A percentile compares a stretch with the other conserved stretches of the same genome.
These are phyloP conservation scores for Eucommia ulmoides DNA, from an alignment of 257 asterid genomes.

Conservation along the genomic window DNA sequence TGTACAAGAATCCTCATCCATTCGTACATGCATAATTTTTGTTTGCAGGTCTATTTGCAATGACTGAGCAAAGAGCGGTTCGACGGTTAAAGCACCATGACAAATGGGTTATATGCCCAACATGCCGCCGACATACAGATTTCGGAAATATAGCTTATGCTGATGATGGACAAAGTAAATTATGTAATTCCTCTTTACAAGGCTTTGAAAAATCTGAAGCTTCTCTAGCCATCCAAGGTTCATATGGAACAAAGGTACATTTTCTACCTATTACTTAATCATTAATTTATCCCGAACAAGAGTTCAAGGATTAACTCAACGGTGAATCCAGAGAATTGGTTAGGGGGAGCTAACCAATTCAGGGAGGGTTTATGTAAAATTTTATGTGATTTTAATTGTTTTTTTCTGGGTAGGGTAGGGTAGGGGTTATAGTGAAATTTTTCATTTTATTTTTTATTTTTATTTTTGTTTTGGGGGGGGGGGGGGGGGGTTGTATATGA, in stretches of 20 bases:
- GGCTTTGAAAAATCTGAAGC: constrained; percentile 40
- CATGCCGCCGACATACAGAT: constrained; percentile 75
- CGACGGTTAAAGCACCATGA: constrained; percentile 36
- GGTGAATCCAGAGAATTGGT: too few relatives aligned
- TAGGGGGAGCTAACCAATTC: too few relatives aligned
- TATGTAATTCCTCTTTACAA: constrained; percentile 15
- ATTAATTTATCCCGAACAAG: too few relatives aligned
- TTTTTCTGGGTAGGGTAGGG: too few relatives aligned
- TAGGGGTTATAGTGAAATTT: too few relatives aligned
- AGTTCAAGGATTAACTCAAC: too few relatives aligned
- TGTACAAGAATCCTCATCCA: neutral
- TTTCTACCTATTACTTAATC: neutral
- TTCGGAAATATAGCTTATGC: constrained; percentile 80
- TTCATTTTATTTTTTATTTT: too few relatives aligned
- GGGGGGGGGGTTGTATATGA: too few relatives aligned
- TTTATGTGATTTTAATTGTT: too few relatives aligned
- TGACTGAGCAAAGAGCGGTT: constrained; percentile 54
- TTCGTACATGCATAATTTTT: neutral
- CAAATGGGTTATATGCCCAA: constrained; percentile 78
- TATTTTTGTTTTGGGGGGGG: too few relatives aligned
- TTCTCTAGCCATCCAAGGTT: constrained; percentile 58
- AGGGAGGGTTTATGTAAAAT: too few relatives aligned
- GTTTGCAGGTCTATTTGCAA: constrained; percentile 65
- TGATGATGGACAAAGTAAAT: constrained; percentile 43
- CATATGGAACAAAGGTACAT: constrained; percentile 88